Conservation (phyloP, 306 rosid genomes). For the Parietaria judaica region DNA sequence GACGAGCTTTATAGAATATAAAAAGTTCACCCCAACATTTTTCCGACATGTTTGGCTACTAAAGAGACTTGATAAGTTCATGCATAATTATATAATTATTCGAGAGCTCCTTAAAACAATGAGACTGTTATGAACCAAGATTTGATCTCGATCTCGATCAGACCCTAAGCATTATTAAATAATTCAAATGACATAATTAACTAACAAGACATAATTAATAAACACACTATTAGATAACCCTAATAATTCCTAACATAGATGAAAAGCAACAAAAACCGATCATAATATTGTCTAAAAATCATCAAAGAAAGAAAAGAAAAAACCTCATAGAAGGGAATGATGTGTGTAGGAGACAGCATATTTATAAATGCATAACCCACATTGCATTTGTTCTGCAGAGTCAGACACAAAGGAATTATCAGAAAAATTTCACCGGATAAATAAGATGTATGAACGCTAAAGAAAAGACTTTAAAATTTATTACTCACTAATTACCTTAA, state of each 20-base stretch:
- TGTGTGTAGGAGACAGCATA: conserved; percentile 86
- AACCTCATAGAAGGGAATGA: conserved; percentile 77
- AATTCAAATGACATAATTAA: no score
- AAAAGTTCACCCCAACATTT: not conserved
- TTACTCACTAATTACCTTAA: conserved; percentile 42
- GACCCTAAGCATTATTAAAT: no score
- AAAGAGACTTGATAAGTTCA: no score
- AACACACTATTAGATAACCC: not conserved
- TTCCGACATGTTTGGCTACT: not conserved
- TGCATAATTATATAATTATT: no score
- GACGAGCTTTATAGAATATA: not conserved
- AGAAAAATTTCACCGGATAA: conserved; percentile 10
- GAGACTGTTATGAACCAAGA: not conserved
- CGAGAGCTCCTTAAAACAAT: not conserved
- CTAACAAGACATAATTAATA: not conserved
- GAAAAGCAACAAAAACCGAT: conserved; percentile 14
- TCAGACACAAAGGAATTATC: conserved; percentile 16
- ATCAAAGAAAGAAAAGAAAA: not conserved
- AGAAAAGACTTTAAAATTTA: not conserved
- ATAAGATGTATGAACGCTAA: not conserved
- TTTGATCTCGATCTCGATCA: not conserved
- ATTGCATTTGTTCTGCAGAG: conserved; percentile 84
- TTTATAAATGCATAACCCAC: conserved; percentile 97
- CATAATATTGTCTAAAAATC: not conserved
- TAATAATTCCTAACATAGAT: not conserved